Conservation (phyloP, 768 basidiomycete species). For the Rhizopogon sp. region DNA sequence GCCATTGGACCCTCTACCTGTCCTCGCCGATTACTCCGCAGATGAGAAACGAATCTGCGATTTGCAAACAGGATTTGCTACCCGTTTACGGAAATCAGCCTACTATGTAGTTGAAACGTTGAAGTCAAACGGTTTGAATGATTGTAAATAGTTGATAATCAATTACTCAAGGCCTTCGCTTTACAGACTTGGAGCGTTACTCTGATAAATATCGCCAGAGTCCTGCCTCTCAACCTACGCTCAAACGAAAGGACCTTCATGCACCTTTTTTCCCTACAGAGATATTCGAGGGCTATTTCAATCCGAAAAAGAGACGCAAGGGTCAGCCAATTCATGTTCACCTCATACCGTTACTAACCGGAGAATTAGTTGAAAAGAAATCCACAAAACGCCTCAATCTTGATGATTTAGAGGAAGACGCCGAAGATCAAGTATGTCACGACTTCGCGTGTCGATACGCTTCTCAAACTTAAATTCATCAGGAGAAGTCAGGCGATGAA, state of each 20-base stretch:
- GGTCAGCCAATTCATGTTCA: conserved; percentile 19
- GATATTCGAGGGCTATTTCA: conserved; percentile 77
- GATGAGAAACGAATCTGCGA: conserved; percentile 64
- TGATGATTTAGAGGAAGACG: conserved; percentile 64
- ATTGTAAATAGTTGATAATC: not conserved
- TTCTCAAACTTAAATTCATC: not conserved
- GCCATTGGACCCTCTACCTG: conserved; percentile 61
- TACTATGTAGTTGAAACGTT: conserved; percentile 73
- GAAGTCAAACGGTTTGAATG: conserved; percentile 51
- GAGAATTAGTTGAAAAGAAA: conserved; percentile 24
- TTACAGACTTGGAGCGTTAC: conserved; percentile 68
- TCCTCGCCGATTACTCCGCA: conserved; percentile 58
- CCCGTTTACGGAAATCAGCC: conserved; percentile 60
- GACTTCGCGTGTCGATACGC: not conserved
- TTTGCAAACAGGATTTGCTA: conserved; percentile 61
- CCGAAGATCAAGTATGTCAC: conserved; percentile 46
- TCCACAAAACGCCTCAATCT: conserved; percentile 48
- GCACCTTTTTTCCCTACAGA: conserved; percentile 74
- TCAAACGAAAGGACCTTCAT: conserved; percentile 68
- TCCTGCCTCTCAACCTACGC: conserved; percentile 50
- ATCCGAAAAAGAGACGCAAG: conserved; percentile 63
- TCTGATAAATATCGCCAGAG: conserved; percentile 80
- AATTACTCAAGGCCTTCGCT: not conserved
- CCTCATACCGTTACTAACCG: not conserved
- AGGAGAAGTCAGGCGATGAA: conserved; percentile 74